A percentile compares a stretch with the other conserved stretches of the same genome.
Evolutionary conservation across 2,329 filamentous ascomycete species (phyloP).

Genomic region (Aureobasidium namibiae): DNA sequence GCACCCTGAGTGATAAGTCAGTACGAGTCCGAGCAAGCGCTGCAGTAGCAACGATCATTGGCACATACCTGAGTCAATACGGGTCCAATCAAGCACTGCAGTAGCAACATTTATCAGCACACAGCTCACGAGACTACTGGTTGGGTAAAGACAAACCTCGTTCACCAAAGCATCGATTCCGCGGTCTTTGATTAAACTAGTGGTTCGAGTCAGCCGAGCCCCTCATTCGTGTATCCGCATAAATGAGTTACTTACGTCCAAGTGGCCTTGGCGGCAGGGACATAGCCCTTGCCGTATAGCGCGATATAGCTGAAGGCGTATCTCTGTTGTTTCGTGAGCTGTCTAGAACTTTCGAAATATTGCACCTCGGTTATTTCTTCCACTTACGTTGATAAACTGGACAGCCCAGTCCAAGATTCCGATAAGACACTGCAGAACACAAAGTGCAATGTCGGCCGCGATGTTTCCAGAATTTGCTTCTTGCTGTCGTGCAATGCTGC

Average conservation of each 20-base stretch:
- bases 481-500: slow-evolving; percentile 65
- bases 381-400: slow-evolving; percentile 63
- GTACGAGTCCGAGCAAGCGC: too few species aligned
- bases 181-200: slow-evolving; percentile 75
- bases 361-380: slow-evolving; percentile 32
- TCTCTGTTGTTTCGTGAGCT: slow-evolving; percentile 11
- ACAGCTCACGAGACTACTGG: neutral
- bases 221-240: neutral
- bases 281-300: slow-evolving; percentile 81
- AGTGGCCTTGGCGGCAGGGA: slow-evolving; percentile 79
- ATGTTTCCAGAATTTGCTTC: slow-evolving; percentile 61
- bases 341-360: slow-evolving; percentile 20
- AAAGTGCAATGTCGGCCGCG: slow-evolving; percentile 59
- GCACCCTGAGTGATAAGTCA: slow-evolving; percentile 57
- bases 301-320: slow-evolving; percentile 92
- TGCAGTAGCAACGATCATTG: too few species aligned
- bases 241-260: slow-evolving; percentile 49
- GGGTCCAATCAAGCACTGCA: slow-evolving; percentile 55
- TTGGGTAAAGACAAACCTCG: slow-evolving; percentile 35
- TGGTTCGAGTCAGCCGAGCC: slow-evolving; percentile 8
- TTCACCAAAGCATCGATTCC: slow-evolving; percentile 87
- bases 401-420: slow-evolving; percentile 75
- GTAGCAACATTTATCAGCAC: neutral
- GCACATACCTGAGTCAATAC: too few species aligned
- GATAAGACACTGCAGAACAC: slow-evolving; percentile 69